Evolutionary conservation across 2,329 filamentous ascomycete genomes (phyloP).

Genomic region (Aureobasidium subglaciale): DNA sequence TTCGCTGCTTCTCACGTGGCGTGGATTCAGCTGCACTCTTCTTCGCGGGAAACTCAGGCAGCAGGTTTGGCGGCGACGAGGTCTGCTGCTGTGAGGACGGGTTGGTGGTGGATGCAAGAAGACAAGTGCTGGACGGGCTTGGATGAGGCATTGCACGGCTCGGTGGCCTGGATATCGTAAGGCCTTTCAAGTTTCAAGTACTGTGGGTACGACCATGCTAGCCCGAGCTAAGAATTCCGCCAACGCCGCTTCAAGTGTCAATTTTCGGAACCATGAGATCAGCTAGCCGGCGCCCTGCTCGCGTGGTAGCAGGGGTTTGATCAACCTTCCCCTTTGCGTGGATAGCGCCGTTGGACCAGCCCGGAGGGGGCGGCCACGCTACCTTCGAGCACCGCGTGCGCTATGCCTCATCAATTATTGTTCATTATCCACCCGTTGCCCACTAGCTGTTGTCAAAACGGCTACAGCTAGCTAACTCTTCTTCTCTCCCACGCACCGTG

Average conservation of each 20-base stretch:
- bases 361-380: slow-evolving; percentile 4
- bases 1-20: slow-evolving; percentile 4
- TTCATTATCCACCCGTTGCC: slow-evolving; percentile 14
- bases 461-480: slow-evolving; percentile 6
- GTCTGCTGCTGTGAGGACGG: slow-evolving; percentile 1
- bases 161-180: slow-evolving; percentile 12
- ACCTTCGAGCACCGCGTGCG: slow-evolving; percentile 7
- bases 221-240: slow-evolving; percentile 13
- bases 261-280: slow-evolving; percentile 14
- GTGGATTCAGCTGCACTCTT: not conserved
- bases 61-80: not conserved
- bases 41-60: not conserved
- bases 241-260: slow-evolving; percentile 13
- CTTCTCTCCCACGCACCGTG: not conserved
- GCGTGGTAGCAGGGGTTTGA: slow-evolving; percentile 12
- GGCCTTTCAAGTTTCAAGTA: slow-evolving; percentile 16
- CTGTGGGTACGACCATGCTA: slow-evolving; percentile 15
- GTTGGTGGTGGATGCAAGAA: slow-evolving; percentile 5
- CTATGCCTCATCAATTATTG: slow-evolving; percentile 13
- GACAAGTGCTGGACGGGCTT: slow-evolving; percentile 7
- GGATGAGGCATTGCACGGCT: slow-evolving; percentile 16
- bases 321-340: slow-evolving; percentile 4
- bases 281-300: slow-evolving; percentile 12
- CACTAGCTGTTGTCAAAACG: slow-evolving; percentile 7
- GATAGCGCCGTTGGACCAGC: slow-evolving; percentile 14